These are phyloP conservation scores for Kitagawia praeruptora DNA, from an alignment of 129 eudicot genomes.

Conservation along the genomic window DNA sequence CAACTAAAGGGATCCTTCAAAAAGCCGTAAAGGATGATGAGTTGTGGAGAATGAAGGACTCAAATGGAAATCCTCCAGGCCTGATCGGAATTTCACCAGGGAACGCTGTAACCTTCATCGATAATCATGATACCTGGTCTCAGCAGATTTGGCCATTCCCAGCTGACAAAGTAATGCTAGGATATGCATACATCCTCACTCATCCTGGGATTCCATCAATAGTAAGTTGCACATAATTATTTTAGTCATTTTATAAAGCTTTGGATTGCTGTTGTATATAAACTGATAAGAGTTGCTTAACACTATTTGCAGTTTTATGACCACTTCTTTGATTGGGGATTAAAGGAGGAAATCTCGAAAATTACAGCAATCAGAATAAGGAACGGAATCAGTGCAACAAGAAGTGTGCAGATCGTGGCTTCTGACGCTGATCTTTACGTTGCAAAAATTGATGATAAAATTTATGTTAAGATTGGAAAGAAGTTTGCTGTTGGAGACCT, in stretches of 20 bases:
- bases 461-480: constrained; percentile 48
- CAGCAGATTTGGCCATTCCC: constrained; percentile 68
- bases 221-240: constrained; percentile 21
- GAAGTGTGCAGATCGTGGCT: constrained; percentile 61
- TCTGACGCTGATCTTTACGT: constrained; percentile 56
- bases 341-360: constrained; percentile 41
- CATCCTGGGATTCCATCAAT: constrained; percentile 77
- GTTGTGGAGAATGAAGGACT: constrained; percentile 60
- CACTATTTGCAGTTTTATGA: constrained; percentile 51
- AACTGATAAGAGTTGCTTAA: not conserved
- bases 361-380: constrained; percentile 29
- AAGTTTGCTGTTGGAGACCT: constrained; percentile 49
- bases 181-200: constrained; percentile 74
- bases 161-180: constrained; percentile 66
- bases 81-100: constrained; percentile 45
- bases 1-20: constrained; percentile 62
- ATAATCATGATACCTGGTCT: constrained; percentile 72
- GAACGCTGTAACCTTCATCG: constrained; percentile 60
- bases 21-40: constrained; percentile 57
- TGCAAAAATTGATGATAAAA: constrained; percentile 48
- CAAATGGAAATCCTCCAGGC: constrained; percentile 59
- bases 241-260: not conserved
- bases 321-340: constrained; percentile 66
- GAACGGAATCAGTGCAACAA: constrained; percentile 41
- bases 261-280: not conserved